Evolutionary conservation across 2,329 filamentous ascomycete genomes (phyloP), one percentile per base, ranked within the genome.

Genomic region (Ophiostoma piceae): DNA sequence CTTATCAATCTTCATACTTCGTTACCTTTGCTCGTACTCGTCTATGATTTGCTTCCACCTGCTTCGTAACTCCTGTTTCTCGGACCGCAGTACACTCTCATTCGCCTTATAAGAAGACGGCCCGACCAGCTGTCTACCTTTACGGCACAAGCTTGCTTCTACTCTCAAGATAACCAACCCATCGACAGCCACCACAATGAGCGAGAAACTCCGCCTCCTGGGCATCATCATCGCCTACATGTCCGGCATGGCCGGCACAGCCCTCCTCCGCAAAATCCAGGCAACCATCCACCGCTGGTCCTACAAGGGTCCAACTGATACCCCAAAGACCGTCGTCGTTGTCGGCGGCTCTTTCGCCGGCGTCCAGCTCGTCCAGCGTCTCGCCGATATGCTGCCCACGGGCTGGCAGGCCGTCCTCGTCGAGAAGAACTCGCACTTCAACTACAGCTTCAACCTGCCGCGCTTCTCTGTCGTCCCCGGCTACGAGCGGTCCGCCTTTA

Each of bases 361-460:
- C 2, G 81, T 82, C 71, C 79, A 83, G 64, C 80, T 82, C 6
- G 82, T 82, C 0, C 79, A 79, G n/a, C 77, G 80, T 11, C 80
- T 88, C 4, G 79, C 82, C n/a, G 77, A 79, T 29, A 78, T 80
- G 4, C 76, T 88, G 0, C 83, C 85, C 0, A 79, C 81, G 0
- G 77, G 81, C 43, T 87, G 83, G 75, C 80, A 81, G 3, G 82
- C 88, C 3, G 77, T 88, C 0, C 77, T 89, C 3, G 75, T 89
- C 37, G 87, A 90, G 76, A 84, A 83, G 65, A 86, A 87, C 74
- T 83, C 81, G 3, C 86, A 88, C 76, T 86, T 88, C 75, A 83
- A 88, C 72, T 87, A 85, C 74, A 84, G 84, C 0, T 89, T 85
- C 81, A 82, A 84, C 14, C 81, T 89, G 51, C 87, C 87, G 0